Evolutionary conservation across 2,329 filamentous ascomycete genomes (phyloP).

Genomic region (Neopestalotiopsis clavispora): DNA sequence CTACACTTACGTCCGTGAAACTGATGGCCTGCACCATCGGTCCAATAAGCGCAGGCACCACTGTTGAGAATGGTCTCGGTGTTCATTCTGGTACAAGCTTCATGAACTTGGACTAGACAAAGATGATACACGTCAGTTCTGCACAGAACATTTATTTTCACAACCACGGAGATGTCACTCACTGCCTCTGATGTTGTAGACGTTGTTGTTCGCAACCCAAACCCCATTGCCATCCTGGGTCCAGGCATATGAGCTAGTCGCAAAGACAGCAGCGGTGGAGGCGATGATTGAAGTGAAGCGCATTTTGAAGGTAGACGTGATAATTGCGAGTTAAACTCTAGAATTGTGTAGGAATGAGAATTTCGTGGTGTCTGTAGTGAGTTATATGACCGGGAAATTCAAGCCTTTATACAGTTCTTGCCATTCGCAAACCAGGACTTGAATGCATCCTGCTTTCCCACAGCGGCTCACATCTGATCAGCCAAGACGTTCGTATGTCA

Average conservation of each 20-base stretch:
- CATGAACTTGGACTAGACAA: constrained; percentile 5
- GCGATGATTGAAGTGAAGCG: constrained; percentile 3
- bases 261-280: constrained; percentile 10
- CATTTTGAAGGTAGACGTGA: constrained; percentile 10
- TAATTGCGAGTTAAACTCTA: background rate
- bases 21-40: background rate
- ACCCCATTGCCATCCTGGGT: background rate
- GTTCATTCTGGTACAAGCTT: constrained; percentile 13
- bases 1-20: constrained; percentile 1
- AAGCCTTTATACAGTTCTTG: background rate
- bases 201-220: constrained; percentile 17
- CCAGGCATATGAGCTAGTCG: constrained; percentile 3
- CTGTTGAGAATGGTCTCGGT: constrained; percentile 2
- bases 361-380: no score
- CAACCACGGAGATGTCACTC: background rate
- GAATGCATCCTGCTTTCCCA: no score
- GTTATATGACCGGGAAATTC: background rate
- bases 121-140: background rate
- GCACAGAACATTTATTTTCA: no score
- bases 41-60: constrained; percentile 13
- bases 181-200: constrained; percentile 8
- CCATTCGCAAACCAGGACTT: no score
- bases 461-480: no score
- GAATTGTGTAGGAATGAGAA: background rate
- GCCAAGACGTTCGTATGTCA: no score